These are phyloP conservation scores for Candida loeiensis DNA, from an alignment of 805 yeast genomes.

Conservation along the genomic window DNA sequence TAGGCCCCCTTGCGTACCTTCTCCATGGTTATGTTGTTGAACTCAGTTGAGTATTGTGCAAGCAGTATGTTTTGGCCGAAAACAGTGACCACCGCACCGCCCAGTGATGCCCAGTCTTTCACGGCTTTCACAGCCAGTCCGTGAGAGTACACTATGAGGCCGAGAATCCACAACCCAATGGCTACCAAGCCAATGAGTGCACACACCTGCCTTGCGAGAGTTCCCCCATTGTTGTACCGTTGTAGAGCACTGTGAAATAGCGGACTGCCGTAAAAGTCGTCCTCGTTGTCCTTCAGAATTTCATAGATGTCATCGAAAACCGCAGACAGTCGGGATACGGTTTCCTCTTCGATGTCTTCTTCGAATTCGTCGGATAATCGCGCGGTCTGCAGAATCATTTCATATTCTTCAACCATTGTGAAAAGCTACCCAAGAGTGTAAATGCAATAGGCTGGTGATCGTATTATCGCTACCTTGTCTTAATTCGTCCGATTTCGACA, in stretches of 20 bases:
- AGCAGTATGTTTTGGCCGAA: conserved; percentile 31
- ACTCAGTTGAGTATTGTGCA: conserved; percentile 24
- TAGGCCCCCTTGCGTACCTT: conserved; percentile 22
- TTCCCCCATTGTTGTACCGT: conserved; percentile 14
- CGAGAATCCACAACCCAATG: conserved; percentile 25
- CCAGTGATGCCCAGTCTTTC: conserved; percentile 7
- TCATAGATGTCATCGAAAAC: conserved; percentile 30
- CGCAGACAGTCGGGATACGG: conserved; percentile 22
- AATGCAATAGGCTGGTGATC: too few species aligned
- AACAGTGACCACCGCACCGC: conserved; percentile 20
- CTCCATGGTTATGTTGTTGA: conserved; percentile 28
- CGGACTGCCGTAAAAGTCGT: conserved; percentile 22
- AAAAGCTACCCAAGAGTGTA: too few species aligned
- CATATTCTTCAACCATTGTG: conserved; percentile 16
- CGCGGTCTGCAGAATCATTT: conserved; percentile 16
- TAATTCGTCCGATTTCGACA: too few species aligned
- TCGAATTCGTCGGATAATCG: background rate
- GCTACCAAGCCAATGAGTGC: conserved; percentile 1
- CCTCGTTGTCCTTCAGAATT: conserved; percentile 10
- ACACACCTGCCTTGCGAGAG: conserved; percentile 7
- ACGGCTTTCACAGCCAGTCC: conserved; percentile 15
- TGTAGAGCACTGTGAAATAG: conserved; percentile 20
- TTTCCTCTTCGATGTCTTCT: background rate
- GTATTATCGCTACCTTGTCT: too few species aligned
- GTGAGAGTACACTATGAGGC: conserved; percentile 25